Conservation (phyloP, 1,284 basidiomycete species). For the Abortiporus biennis region DNA sequence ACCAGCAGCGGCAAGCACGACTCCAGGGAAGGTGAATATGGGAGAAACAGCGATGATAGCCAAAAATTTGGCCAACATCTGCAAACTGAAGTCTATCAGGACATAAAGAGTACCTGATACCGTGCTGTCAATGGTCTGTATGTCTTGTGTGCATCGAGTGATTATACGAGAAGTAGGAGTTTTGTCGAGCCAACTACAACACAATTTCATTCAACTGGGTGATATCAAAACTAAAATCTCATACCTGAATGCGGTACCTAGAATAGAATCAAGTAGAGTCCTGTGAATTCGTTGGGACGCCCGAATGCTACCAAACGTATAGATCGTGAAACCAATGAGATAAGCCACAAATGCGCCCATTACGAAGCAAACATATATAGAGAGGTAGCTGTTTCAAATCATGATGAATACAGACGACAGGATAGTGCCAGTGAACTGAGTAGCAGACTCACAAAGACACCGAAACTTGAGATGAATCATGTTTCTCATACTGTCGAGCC, state of each 20-base stretch:
- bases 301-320: conserved; percentile 33
- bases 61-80: conserved; percentile 32
- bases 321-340: conserved; percentile 22
- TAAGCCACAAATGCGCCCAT: conserved; percentile 19
- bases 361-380: conserved; percentile 34
- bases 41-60: conserved; percentile 39
- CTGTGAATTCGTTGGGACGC: conserved; percentile 54
- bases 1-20: conserved; percentile 34
- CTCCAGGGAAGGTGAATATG: conserved; percentile 29
- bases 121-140: conserved; percentile 30
- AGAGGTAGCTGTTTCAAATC: conserved; percentile 28
- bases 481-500: conserved; percentile 37
- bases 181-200: conserved; percentile 41
- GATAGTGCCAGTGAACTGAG: conserved; percentile 1
- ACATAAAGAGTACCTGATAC: conserved; percentile 15
- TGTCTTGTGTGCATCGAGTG: conserved; percentile 53
- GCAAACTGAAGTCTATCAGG: conserved; percentile 19
- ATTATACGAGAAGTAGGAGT: conserved; percentile 55
- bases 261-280: conserved; percentile 47
- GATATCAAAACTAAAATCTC: conserved; percentile 9
- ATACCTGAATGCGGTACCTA: conserved; percentile 49
- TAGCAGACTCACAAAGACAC: conserved; percentile 19
- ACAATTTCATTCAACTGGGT: neutral
- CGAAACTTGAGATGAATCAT: conserved; percentile 34
- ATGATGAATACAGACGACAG: conserved; percentile 2